Base-by-base conservation (phyloP, 768 basidiomycete species). In the Chalciporus chontae region DNA sequence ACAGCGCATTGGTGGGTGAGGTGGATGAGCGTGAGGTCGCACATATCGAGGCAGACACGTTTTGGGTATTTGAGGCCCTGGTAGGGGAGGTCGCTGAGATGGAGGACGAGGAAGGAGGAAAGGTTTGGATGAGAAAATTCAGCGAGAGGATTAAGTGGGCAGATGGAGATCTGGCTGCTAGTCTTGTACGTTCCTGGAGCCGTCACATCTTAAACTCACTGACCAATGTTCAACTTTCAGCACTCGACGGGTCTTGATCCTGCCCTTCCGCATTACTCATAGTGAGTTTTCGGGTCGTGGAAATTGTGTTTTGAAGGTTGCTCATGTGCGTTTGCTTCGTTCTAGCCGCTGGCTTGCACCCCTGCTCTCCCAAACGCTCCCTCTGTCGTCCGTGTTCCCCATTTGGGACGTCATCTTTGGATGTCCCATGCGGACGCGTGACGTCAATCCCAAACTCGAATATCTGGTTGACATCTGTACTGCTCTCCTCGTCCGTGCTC, bases 61-160 rank as follows among this genome's bases (percentile, higher is more conserved):
- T 91, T 63, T 91, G 88, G 89, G 59, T 90, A 5, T 85, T 90
- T 48, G 87, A 90, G 63, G 77, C 81, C 0, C 73, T 90, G 57
- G 70, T 89, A 0, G 80, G 82, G 23, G 88, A 90, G 59, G 79
- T 90, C 43, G 72, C 79, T 1, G 88, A 87, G 44, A 63, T 91
- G n/a, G 83, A 84, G 51, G 84, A 85, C 45, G 81, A 83, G 50
- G 82, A 83, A 24, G 78, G 77, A 14, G 79, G 77, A 7, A 76
- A 70, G 42, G 38, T 74, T 21, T 90, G 85, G 87, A 81, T 81
- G 70, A 74, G 69, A 44, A 79, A 73, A 51, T 70, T 91, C 34
- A 77, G 83, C 27, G 78, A 83, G 26, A 72, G 81, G 29, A 52
- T 89, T 14, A 66, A 69, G 24, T 81, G 77, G 79, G 83, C 78